Evolutionary conservation across 371 early-diverging fungal species (phyloP), one percentile per base, ranked within the genome.

Genomic region (Mortierella sp.): DNA sequence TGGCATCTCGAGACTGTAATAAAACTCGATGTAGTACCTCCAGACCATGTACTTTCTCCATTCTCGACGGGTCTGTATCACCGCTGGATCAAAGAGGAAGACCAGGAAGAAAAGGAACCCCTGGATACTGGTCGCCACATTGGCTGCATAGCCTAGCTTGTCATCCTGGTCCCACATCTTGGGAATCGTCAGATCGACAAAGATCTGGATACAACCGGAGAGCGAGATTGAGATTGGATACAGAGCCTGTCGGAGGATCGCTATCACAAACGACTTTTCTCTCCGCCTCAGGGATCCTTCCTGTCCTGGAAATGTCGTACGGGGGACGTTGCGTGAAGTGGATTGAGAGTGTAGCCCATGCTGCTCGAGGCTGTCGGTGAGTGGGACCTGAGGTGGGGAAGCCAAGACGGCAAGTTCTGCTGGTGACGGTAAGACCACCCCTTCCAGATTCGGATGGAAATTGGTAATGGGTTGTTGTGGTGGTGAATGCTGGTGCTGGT

Each of bases 11-110:
- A 86, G 71, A 50, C 86, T 78, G 73, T 81, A 86, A 34, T 82
- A 86, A 50, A 81, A 86, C 72, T 86, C 86, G 44, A 82, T 61
- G 31, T 86, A 86, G 37, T 79, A 86, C 71, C 77, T 81, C 86
- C 86, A 86, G 34, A 79, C 70, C 74, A 76, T 34, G 67, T 86
- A 86, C 71, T 86, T 81, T 24, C 75, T 71, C 79, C 79, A 86
- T 0, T 76, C 48, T 9, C 72, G 77, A 73, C 82, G 82, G 16
- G 79, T 81, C 31, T 86, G 79, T 4, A 79, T 67, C 71, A 86
- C 79, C 1, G 86, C 82, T 0, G 82, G 82, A 67, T 86, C 86
- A 74, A 82, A 86, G 40, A 86, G 28, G 55, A 82, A 86, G 14
- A 86, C 86, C 1, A 82, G 51, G 26, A 86, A 86, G 75, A 86